These are phyloP conservation scores for Canavalia gladiata DNA, from an alignment of 306 rosid species.

Conservation along the genomic window DNA sequence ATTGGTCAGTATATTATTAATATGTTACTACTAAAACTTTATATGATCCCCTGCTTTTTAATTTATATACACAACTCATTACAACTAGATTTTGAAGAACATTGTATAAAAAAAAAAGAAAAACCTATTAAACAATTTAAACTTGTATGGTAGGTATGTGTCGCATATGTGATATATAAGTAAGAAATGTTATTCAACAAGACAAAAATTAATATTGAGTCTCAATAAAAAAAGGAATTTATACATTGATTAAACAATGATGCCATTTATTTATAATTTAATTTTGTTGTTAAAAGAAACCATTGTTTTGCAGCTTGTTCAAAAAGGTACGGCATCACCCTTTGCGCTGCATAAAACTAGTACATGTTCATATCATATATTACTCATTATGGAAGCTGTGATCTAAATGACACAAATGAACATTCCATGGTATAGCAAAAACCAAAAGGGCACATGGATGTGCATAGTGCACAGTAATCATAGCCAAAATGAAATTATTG, in stretches of 20 bases:
- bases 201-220: constrained; percentile 8
- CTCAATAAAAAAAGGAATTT: background rate
- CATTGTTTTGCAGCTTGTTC: constrained; percentile 11
- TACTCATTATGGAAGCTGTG: constrained; percentile 41
- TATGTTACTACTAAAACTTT: constrained; percentile 26
- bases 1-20: background rate
- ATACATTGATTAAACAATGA: constrained; percentile 15
- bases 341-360: background rate
- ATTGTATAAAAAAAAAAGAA: constrained; percentile 24
- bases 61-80: constrained; percentile 14
- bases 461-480: constrained; percentile 44
- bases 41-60: constrained; percentile 27
- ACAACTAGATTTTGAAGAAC: constrained; percentile 24
- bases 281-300: background rate
- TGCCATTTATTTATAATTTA: background rate
- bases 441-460: constrained; percentile 51
- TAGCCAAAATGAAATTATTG: constrained; percentile 33
- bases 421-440: constrained; percentile 43
- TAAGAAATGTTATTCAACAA: constrained; percentile 13
- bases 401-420: constrained; percentile 39
- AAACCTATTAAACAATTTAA: constrained; percentile 4
- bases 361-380: constrained; percentile 18
- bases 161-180: constrained; percentile 35
- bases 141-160: constrained; percentile 18
- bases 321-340: background rate